These are phyloP conservation scores for Actinomortierella wolfii DNA, from an alignment of 371 early-diverging fungal genomes.

Conservation along the genomic window DNA sequence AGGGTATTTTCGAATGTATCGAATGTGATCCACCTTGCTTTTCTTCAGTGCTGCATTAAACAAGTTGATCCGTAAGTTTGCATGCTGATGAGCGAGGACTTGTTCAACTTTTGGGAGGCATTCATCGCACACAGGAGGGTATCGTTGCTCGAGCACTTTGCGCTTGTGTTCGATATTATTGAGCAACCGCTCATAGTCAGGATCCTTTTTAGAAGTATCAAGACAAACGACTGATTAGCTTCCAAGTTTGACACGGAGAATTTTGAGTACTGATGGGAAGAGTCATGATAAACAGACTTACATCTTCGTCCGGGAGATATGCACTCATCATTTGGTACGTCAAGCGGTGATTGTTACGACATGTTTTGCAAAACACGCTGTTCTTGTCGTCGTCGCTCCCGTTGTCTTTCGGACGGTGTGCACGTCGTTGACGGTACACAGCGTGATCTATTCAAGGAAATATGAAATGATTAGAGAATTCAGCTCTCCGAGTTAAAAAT, in stretches of 20 bases:
- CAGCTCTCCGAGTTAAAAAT: too few species aligned
- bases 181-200: slow-evolving; percentile 23
- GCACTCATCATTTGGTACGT: slow-evolving; percentile 41
- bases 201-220: slow-evolving; percentile 15
- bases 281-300: slow-evolving; percentile 4
- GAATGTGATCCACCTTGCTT: slow-evolving; percentile 25
- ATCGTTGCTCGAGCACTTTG: slow-evolving; percentile 31
- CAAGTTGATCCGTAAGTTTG: slow-evolving; percentile 22
- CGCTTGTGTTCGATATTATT: slow-evolving; percentile 32
- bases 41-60: slow-evolving; percentile 32
- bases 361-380: slow-evolving; percentile 33
- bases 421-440: background rate
- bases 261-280: background rate
- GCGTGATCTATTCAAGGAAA: too few species aligned
- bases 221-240: background rate
- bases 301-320: slow-evolving; percentile 44
- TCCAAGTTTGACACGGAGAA: background rate
- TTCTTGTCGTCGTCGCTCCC: slow-evolving; percentile 3
- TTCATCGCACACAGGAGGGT: slow-evolving; percentile 27
- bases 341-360: slow-evolving; percentile 34
- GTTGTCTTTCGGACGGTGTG: background rate
- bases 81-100: slow-evolving; percentile 19
- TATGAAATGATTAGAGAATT: too few species aligned
- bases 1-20: slow-evolving; percentile 22
- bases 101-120: slow-evolving; percentile 35